phyloP scores from a whole-genome alignment of 2,329 filamentous ascomycete species.

The Aspergillus latus region DNA sequence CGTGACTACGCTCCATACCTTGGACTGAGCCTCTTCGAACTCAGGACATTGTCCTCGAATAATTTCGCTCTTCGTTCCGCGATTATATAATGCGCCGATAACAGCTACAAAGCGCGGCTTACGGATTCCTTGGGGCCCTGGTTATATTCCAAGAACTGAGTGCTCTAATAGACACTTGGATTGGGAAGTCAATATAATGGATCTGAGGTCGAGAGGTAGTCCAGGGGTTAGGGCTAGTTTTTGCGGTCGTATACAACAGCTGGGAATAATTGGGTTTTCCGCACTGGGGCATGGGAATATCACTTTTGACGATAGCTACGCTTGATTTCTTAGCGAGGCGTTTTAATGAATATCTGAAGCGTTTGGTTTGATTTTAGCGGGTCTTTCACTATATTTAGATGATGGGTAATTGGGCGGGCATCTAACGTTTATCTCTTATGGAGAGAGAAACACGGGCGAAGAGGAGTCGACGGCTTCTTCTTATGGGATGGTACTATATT shows the following conservation, averaged over 20 bases:
- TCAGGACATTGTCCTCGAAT: not conserved
- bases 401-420: not conserved
- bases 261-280: not conserved
- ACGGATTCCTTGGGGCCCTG: not conserved
- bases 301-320: slow-evolving; percentile 16
- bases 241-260: not conserved
- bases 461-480: not conserved
- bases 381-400: not conserved
- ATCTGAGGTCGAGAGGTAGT: not conserved
- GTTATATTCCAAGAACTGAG: no score
- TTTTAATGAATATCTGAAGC: slow-evolving; percentile 20
- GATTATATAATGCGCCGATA: not conserved
- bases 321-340: slow-evolving; percentile 32
- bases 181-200: not conserved
- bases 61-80: no score
- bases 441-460: not conserved
- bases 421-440: not conserved
- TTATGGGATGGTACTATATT: not conserved
- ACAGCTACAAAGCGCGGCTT: not conserved
- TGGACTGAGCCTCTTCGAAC: not conserved
- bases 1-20: not conserved
- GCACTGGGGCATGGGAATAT: slow-evolving; percentile 10
- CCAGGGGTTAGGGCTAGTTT: not conserved
- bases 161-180: not conserved
- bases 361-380: slow-evolving; percentile 5